A percentile compares a stretch with the other conserved stretches of the same genome.
Evolutionary conservation across 108 stramenopile species (phyloP).

Genomic region (Cyclostephanos invisitatus): DNA sequence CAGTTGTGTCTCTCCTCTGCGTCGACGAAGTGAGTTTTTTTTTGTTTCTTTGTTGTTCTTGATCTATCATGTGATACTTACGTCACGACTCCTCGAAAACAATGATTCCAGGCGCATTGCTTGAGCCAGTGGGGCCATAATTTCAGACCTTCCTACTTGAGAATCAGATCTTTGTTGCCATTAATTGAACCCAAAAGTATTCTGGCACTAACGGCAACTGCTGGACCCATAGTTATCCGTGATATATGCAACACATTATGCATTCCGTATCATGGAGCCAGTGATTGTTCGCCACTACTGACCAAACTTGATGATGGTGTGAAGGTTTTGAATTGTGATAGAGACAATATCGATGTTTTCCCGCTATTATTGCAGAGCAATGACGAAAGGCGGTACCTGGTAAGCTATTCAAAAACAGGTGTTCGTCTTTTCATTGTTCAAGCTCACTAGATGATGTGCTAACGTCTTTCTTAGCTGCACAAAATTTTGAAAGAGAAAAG

Average conservation of each 20-base stretch:
- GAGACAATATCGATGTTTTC: slow-evolving; percentile 88
- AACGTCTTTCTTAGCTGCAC: slow-evolving; percentile 38
- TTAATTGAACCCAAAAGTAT: slow-evolving; percentile 76
- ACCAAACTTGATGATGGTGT: slow-evolving; percentile 40
- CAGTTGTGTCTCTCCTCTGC: slow-evolving; percentile 87
- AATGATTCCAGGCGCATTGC: slow-evolving; percentile 62
- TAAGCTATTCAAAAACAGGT: slow-evolving; percentile 29
- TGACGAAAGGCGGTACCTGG: slow-evolving; percentile 69
- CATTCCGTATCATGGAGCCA: slow-evolving; percentile 46
- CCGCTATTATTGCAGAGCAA: slow-evolving; percentile 53
- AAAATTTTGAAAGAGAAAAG: slow-evolving; percentile 57
- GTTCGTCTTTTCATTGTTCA: background rate
- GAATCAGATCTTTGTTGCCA: slow-evolving; percentile 67
- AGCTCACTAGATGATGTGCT: background rate
- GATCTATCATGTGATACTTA: background rate
- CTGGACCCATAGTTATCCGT: slow-evolving; percentile 77
- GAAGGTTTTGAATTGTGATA: slow-evolving; percentile 63
- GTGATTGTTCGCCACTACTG: slow-evolving; percentile 2
- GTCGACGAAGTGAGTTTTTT: slow-evolving; percentile 93
- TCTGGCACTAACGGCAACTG: slow-evolving; percentile 93
- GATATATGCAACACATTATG: slow-evolving; percentile 82
- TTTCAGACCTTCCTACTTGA: slow-evolving; percentile 93
- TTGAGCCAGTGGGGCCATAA: slow-evolving; percentile 96
- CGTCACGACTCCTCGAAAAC: background rate
- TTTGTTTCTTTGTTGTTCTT: slow-evolving; percentile 11